These are phyloP conservation scores for Gyrodon lividus DNA, from an alignment of 768 basidiomycete genomes.

Conservation along the genomic window DNA sequence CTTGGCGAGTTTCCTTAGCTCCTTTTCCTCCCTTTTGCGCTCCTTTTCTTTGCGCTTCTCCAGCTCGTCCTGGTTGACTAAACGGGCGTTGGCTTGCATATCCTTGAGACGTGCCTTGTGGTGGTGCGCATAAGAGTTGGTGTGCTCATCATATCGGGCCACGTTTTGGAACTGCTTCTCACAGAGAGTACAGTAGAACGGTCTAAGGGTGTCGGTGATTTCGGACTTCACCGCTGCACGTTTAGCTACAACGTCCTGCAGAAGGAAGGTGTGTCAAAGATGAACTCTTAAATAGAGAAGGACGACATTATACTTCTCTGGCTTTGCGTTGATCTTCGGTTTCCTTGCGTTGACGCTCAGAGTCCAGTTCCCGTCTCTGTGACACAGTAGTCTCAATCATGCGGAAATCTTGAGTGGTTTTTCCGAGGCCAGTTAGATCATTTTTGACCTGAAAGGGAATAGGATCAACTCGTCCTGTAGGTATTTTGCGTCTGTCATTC, in stretches of 20 bases:
- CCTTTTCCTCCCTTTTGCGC: constrained; percentile 81
- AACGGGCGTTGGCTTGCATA: constrained; percentile 73
- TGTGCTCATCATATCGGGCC: constrained; percentile 86
- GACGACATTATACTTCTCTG: constrained; percentile 55
- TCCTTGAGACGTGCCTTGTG: constrained; percentile 81
- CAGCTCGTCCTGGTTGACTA: constrained; percentile 63
- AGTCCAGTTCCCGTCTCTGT: constrained; percentile 75
- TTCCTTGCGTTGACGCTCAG: constrained; percentile 78
- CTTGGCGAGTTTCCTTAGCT: constrained; percentile 78
- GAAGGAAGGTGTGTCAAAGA: constrained; percentile 5
- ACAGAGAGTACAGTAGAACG: constrained; percentile 82
- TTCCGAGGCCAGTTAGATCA: constrained; percentile 79
- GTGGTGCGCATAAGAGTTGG: constrained; percentile 85
- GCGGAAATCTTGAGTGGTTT: constrained; percentile 71
- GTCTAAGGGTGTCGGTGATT: constrained; percentile 61
- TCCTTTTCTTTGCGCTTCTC: constrained; percentile 85
- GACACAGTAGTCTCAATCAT: constrained; percentile 87
- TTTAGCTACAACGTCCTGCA: constrained; percentile 62
- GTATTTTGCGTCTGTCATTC: background rate
- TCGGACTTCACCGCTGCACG: constrained; percentile 66
- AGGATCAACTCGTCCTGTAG: constrained; percentile 75
- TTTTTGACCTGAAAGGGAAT: constrained; percentile 79
- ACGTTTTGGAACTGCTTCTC: constrained; percentile 88
- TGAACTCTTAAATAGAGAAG: background rate
- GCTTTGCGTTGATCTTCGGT: constrained; percentile 71